Evolutionary conservation across 345 rosid species (phyloP).

Genomic region (Punica granatum): DNA sequence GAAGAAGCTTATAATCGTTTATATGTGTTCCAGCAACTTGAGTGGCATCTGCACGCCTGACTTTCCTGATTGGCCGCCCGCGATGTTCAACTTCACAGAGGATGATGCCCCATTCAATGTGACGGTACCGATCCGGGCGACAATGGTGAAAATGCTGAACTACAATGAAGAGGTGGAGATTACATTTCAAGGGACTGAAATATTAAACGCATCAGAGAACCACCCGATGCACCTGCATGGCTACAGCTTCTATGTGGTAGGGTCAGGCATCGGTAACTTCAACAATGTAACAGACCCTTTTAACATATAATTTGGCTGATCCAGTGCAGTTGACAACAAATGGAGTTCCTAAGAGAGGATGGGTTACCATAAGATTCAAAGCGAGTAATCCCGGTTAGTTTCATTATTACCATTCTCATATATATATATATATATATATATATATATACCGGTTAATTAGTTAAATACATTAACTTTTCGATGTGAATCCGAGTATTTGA

Average conservation of each 20-base stretch:
- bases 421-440: background rate
- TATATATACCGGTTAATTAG: background rate
- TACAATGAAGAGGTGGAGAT: constrained; percentile 23
- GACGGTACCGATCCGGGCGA: constrained; percentile 10
- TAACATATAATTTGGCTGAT: constrained; percentile 30
- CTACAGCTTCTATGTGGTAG: too few species aligned
- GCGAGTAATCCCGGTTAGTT: constrained; percentile 36
- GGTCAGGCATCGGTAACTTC: constrained; percentile 34
- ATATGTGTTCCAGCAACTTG: constrained; percentile 9
- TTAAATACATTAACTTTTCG: too few species aligned
- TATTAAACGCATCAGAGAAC: constrained; percentile 22
- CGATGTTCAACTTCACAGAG: constrained; percentile 29
- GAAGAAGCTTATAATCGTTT: background rate
- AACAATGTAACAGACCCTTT: constrained; percentile 22
- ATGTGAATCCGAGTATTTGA: too few species aligned
- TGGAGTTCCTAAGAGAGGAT: constrained; percentile 32
- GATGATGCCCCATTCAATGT: constrained; percentile 7
- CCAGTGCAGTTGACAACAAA: constrained; percentile 31
- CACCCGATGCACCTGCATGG: too few species aligned
- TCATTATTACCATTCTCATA: background rate
- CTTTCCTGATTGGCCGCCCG: constrained; percentile 31
- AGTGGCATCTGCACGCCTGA: constrained; percentile 26
- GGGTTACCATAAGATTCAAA: constrained; percentile 36
- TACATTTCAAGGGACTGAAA: constrained; percentile 35
- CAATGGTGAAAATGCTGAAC: constrained; percentile 20